A percentile compares a stretch with the other conserved stretches of the same genome.
Conservation (phyloP, 768 basidiomycete species). For the Leccinum subtestaceum region DNA sequence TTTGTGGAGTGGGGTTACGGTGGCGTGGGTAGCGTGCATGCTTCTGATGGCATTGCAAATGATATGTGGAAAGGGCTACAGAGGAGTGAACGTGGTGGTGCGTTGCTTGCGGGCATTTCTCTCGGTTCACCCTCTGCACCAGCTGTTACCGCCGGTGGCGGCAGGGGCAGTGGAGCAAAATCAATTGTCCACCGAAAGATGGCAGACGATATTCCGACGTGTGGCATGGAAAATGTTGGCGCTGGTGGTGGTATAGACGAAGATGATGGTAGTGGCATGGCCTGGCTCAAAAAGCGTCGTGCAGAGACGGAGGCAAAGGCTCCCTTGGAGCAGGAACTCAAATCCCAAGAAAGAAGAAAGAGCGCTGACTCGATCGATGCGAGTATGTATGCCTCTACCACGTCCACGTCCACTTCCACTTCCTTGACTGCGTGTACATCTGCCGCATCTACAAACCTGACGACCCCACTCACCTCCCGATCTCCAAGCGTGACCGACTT, state of each 20-base stretch:
- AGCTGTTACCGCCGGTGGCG: slow-evolving; percentile 19
- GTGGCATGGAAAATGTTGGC: slow-evolving; percentile 29
- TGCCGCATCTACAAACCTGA: slow-evolving; percentile 13
- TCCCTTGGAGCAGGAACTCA: slow-evolving; percentile 19
- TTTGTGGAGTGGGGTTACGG: slow-evolving; percentile 95
- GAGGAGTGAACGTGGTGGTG: slow-evolving; percentile 25
- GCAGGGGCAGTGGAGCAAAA: slow-evolving; percentile 12
- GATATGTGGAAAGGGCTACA: slow-evolving; percentile 30
- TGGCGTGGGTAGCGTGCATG: slow-evolving; percentile 65
- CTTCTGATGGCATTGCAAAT: slow-evolving; percentile 26
- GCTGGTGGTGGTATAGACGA: slow-evolving; percentile 40
- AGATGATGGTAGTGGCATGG: slow-evolving; percentile 85
- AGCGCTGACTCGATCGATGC: slow-evolving; percentile 24
- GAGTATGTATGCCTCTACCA: slow-evolving; percentile 21
- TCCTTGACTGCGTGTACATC: slow-evolving; percentile 23
- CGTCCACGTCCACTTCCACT: slow-evolving; percentile 18
- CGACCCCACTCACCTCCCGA: slow-evolving; percentile 15
- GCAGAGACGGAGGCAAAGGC: slow-evolving; percentile 52
- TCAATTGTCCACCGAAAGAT: slow-evolving; percentile 16
- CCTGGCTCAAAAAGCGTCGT: slow-evolving; percentile 68
- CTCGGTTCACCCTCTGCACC: not conserved
- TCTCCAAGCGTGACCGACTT: slow-evolving; percentile 19
- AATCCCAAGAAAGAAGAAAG: slow-evolving; percentile 19
- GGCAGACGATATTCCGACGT: slow-evolving; percentile 18
- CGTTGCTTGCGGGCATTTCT: slow-evolving; percentile 19